Base-by-base conservation (phyloP, 495 filamentous ascomycete genomes). In the Daldinia concentrica region DNA sequence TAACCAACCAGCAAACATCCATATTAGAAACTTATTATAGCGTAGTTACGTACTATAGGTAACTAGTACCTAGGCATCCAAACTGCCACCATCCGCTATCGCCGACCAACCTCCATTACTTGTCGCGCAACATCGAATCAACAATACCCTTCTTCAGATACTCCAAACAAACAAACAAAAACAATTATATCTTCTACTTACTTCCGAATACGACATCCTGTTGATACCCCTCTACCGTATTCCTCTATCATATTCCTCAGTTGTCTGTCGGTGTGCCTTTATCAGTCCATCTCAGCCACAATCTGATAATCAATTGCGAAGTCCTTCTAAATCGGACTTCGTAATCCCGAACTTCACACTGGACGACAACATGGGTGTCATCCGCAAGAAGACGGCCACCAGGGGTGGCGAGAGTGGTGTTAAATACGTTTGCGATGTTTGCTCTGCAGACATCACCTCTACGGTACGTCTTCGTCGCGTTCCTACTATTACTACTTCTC, bases 401-500 rank as follows among this genome's bases (percentile, higher is more conserved):
- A 88, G 93, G 75, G 93, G 93, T 50, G 94, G 91, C 11, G 95
- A 97, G 75, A 94, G 94, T 22, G 95, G 95, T 64, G 91, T 95
- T 51, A 96, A 97, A 77, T 97, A 93, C 74, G 92, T 97, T 60
- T 98, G 95, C 83, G 95, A 99, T 80, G 89, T 97, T 72, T 99
- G 95, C 77, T 95, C 92, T 43, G 90, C 90, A 65, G 95, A 99
- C 78, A 97, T 98, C 69, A 97, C 94, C 11, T 94, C 93, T 22
- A 98, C 94, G 48, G 94, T 97, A 87, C 19, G 66, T 69, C 19
- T 55, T 69, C 27, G 32, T 48, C 5, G 17, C 45, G 9, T 36
- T 48, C 32, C 34, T 27, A 50, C 45, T 48, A 62, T 39, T 26
- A 17, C 52, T 26, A 17, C n/a, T 52, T 3, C 62, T n/a, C 30